Conservation (phyloP, 2,329 filamentous ascomycete genomes). For the Mycogone perniciosa region DNA sequence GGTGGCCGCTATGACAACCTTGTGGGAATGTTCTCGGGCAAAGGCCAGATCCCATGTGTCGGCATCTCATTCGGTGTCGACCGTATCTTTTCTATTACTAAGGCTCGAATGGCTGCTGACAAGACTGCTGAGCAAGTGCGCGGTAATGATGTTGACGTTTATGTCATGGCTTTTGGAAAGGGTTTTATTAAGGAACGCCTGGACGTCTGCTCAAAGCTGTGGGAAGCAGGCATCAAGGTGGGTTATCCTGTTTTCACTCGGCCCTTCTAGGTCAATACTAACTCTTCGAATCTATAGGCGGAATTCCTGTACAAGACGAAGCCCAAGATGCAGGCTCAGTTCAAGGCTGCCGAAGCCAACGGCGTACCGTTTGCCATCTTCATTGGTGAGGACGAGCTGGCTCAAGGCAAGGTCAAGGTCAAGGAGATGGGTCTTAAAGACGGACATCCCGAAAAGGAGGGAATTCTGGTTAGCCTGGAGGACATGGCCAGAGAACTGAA, state of each 20-base stretch:
- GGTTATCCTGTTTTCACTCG: conserved; percentile 12
- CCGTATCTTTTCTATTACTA: conserved; percentile 88
- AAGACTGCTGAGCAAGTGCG: conserved; percentile 55
- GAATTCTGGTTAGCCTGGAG: conserved; percentile 61
- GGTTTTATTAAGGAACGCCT: conserved; percentile 80
- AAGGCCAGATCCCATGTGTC: conserved; percentile 62
- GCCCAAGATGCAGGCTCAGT: conserved; percentile 81
- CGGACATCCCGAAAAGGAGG: conserved; percentile 85
- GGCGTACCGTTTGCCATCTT: conserved; percentile 83
- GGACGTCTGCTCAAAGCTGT: conserved; percentile 67
- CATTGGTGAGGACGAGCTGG: conserved; percentile 83
- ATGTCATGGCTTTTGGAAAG: conserved; percentile 91
- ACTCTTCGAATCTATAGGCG: conserved; percentile 41
- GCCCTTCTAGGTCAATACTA: not conserved
- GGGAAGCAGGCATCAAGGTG: conserved; percentile 82
- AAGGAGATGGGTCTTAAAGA: conserved; percentile 72
- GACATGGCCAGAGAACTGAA: conserved; percentile 60
- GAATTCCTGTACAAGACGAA: conserved; percentile 89
- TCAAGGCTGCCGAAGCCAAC: conserved; percentile 78
- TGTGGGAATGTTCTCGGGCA: conserved; percentile 87
- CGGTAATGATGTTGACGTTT: conserved; percentile 78
- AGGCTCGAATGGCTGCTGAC: conserved; percentile 63
- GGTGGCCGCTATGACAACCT: conserved; percentile 90
- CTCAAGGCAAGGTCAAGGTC: conserved; percentile 75
- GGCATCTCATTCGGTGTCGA: conserved; percentile 87